Percentiles rank a stretch among this genome's conserved stretches.
These are phyloP conservation scores for Boehmeria nivea DNA, from an alignment of 306 rosid genomes.

Conservation along the genomic window DNA sequence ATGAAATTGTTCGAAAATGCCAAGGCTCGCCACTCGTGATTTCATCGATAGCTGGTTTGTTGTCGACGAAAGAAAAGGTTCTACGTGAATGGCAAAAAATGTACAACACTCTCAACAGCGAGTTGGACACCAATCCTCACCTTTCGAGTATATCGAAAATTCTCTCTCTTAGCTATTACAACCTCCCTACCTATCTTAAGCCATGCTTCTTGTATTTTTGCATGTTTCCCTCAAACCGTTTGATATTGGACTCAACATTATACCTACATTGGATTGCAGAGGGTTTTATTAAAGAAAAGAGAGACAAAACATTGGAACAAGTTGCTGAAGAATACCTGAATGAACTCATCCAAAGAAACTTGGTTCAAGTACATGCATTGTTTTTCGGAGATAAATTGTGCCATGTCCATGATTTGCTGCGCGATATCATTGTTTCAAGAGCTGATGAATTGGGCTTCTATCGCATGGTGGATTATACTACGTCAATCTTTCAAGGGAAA, in stretches of 20 bases:
- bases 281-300: slow-evolving; percentile 3
- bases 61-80: slow-evolving; percentile 1
- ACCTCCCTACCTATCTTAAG: slow-evolving; percentile 8
- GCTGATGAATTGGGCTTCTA: no score
- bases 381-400: no score
- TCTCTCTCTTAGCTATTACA: slow-evolving; percentile 2
- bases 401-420: no score
- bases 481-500: no score
- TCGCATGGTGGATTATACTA: no score
- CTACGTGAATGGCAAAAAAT: slow-evolving; percentile 11
- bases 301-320: not conserved
- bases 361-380: not conserved
- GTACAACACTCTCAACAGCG: not conserved
- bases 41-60: slow-evolving; percentile 2
- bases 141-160: not conserved
- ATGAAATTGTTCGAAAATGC: slow-evolving; percentile 6
- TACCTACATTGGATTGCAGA: slow-evolving; percentile 7
- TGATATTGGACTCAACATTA: not conserved
- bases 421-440: no score
- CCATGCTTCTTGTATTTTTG: slow-evolving; percentile 9
- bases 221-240: not conserved
- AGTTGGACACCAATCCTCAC: not conserved
- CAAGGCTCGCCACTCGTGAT: slow-evolving; percentile 16
- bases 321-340: not conserved
- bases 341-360: not conserved